phyloP scores from a whole-genome alignment of 257 asterid genomes.

The Scutellaria galericulata region DNA sequence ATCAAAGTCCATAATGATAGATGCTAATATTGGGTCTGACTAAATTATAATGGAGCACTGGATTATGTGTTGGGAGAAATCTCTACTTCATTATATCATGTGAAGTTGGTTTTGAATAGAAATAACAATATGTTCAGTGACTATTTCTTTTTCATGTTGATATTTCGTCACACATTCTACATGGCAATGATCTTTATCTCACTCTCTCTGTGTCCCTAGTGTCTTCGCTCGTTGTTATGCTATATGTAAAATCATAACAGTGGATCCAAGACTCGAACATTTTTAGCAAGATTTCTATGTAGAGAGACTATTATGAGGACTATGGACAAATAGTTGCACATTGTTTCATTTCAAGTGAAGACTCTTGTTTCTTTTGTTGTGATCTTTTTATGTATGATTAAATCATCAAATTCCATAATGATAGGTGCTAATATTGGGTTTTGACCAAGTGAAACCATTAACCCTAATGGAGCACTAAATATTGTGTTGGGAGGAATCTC shows the following conservation, averaged over 20 bases:
- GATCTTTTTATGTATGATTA: slow-evolving; percentile 5
- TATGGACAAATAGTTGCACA: too few relatives aligned
- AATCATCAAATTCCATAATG: slow-evolving; percentile 16
- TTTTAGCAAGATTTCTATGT: too few relatives aligned
- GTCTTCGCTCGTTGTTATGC: not conserved
- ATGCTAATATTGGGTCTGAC: slow-evolving; percentile 16
- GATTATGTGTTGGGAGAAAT: too few relatives aligned
- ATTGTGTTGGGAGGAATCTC: slow-evolving; percentile 25
- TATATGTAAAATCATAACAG: not conserved
- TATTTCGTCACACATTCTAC: not conserved
- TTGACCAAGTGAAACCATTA: slow-evolving; percentile 29
- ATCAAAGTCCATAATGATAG: slow-evolving; percentile 10
- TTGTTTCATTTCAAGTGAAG: not conserved
- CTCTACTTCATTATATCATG: too few relatives aligned
- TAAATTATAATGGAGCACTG: too few relatives aligned
- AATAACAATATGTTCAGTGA: too few relatives aligned
- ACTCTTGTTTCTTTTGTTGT: not conserved
- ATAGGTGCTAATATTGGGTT: not conserved
- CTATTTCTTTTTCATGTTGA: too few relatives aligned
- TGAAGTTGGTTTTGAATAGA: not conserved
- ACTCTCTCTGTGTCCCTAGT: not conserved
- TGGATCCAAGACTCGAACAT: not conserved
- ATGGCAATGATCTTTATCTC: not conserved
- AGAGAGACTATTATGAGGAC: too few relatives aligned
- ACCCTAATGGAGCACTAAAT: slow-evolving; percentile 29